A percentile compares a stretch with the other conserved stretches of the same genome.
Conservation (phyloP, 495 filamentous ascomycete genomes). For the Thozetella sp. region DNA sequence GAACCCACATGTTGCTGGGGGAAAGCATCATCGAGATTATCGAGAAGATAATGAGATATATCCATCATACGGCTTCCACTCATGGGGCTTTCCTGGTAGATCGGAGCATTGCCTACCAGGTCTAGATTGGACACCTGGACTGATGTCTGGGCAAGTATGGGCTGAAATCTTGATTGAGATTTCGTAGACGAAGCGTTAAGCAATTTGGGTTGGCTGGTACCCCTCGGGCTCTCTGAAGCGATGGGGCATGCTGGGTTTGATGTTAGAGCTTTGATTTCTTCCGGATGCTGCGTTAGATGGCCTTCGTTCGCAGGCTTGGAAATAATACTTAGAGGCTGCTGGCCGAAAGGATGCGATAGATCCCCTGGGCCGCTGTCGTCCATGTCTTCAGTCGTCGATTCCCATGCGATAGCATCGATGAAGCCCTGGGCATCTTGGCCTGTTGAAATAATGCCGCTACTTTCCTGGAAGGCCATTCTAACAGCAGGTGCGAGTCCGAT, state of each 20-base stretch:
- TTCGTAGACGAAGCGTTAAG: conserved; percentile 44
- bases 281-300: conserved; percentile 39
- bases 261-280: conserved; percentile 31
- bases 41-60: conserved; percentile 38
- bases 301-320: conserved; percentile 44
- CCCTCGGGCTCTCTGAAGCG: conserved; percentile 45
- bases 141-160: conserved; percentile 40
- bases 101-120: conserved; percentile 45
- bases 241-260: conserved; percentile 48
- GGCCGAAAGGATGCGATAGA: conserved; percentile 46
- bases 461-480: too few species aligned
- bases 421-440: too few species aligned
- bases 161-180: conserved; percentile 43
- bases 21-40: conserved; percentile 34
- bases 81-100: conserved; percentile 29
- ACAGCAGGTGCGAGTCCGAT: too few species aligned
- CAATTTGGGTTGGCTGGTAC: conserved; percentile 47
- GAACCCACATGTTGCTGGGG: conserved; percentile 44
- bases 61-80: conserved; percentile 40
- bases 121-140: conserved; percentile 49
- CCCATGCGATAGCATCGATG: too few species aligned
- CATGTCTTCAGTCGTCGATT: conserved; percentile 27
- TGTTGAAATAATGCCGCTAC: too few species aligned
- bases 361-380: conserved; percentile 46
- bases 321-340: conserved; percentile 50